These are phyloP conservation scores for Curvularia lunata DNA, from an alignment of 2,329 filamentous ascomycete genomes.

Conservation along the genomic window DNA sequence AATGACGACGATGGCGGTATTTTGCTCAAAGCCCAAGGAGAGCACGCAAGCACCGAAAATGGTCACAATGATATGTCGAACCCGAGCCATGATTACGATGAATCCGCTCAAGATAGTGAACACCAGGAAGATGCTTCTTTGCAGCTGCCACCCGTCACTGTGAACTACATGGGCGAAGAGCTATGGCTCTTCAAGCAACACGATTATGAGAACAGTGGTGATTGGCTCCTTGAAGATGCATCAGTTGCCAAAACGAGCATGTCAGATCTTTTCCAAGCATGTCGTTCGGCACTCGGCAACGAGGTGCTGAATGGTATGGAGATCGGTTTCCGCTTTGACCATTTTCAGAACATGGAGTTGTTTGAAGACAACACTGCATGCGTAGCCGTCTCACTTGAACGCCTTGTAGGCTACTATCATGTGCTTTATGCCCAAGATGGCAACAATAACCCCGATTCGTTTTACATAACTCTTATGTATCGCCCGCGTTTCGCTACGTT, in stretches of 20 bases:
- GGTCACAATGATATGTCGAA: slow-evolving; percentile 11
- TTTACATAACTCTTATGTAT: slow-evolving; percentile 64
- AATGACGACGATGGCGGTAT: slow-evolving; percentile 25
- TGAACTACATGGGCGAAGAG: slow-evolving; percentile 40
- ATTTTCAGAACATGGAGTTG: slow-evolving; percentile 49
- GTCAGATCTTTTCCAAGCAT: slow-evolving; percentile 62
- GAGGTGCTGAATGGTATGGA: slow-evolving; percentile 61
- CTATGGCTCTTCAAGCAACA: slow-evolving; percentile 42
- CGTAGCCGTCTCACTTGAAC: slow-evolving; percentile 44
- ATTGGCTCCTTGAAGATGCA: slow-evolving; percentile 39
- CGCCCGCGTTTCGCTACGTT: slow-evolving; percentile 62
- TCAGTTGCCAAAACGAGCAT: slow-evolving; percentile 47
- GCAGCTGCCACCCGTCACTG: slow-evolving; percentile 31
- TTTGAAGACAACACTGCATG: slow-evolving; percentile 44
- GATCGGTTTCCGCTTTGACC: slow-evolving; percentile 53
- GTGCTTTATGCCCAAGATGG: slow-evolving; percentile 66
- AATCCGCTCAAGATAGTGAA: slow-evolving; percentile 8
- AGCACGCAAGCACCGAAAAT: slow-evolving; percentile 11
- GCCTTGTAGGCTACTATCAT: slow-evolving; percentile 66
- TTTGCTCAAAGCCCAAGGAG: slow-evolving; percentile 18
- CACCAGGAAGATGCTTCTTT: slow-evolving; percentile 19
- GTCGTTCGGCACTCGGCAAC: slow-evolving; percentile 61
- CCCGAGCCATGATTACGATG: slow-evolving; percentile 22
- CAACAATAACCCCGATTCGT: slow-evolving; percentile 57
- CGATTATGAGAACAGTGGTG: slow-evolving; percentile 38